Base-by-base conservation (phyloP, 2,329 filamentous ascomycete species). In the Aspergillus fumigatus region DNA sequence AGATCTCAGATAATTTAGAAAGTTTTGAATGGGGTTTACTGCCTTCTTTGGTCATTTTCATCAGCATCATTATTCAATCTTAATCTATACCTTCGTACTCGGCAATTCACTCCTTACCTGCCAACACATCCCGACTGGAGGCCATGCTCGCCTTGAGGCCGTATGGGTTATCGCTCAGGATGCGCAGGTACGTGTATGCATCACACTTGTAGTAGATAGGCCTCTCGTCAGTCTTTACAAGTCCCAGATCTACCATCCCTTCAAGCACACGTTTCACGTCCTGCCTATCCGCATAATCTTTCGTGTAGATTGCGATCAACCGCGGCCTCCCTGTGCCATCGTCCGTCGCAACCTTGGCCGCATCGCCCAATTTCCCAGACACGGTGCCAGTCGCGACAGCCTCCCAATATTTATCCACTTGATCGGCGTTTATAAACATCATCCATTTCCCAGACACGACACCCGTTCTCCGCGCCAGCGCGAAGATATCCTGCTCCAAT, bases 171-270 rank as follows among this genome's bases (percentile, higher is more conserved):
- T 78, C 79, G 10, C 75, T 77, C 17, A 78, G 78, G 55, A 90
- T 83, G 3, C 99, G 83, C 27, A 90, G 74, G 68, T 88, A 82
- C 1, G 88, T 89, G 67, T 82, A 89, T 0, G 83, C 85, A 77
- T 90, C 87, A 64, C 82, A 83, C 68, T 95, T 95, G 76, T 95
- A 96, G 70, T 90, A 93, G 51, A 94, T 85, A 1, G 79, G 75
- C 48, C 75, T 50, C 62, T 73, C 21, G 14, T 67, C 64, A 25
- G 62, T 59, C 6, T 67, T 64, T 17, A 88, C 78, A 40, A 94
- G 74, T 7, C 81, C 84, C 56, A 92, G 75, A 54, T 85, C 78
- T 51, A 81, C 80, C 59, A 95, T 72, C 61, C 78, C 81, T 56
- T 77, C 68, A 41, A 93, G 75, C 3, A 95, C 88, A 47, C 88